phyloP scores from a whole-genome alignment of 495 filamentous ascomycete genomes.

The Penicillium manginii region DNA sequence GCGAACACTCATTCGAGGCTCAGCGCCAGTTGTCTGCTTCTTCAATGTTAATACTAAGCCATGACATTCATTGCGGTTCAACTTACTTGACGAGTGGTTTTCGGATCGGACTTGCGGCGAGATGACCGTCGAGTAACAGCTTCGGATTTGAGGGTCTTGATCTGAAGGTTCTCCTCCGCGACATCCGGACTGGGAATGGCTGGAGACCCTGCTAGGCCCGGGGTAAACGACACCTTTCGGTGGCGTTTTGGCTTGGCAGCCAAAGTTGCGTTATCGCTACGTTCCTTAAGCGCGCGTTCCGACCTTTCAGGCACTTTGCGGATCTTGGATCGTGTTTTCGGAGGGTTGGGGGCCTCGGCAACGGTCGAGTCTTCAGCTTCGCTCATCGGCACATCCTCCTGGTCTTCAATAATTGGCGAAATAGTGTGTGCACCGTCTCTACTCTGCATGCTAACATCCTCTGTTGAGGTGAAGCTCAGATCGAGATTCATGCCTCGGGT shows the following conservation, averaged over 20 bases:
- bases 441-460: slow-evolving; percentile 41
- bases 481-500: slow-evolving; percentile 74
- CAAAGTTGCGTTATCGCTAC: slow-evolving; percentile 43
- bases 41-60: slow-evolving; percentile 12
- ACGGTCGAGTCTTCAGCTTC: slow-evolving; percentile 33
- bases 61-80: background rate
- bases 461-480: slow-evolving; percentile 56
- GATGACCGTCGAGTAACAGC: slow-evolving; percentile 40
- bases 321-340: slow-evolving; percentile 23
- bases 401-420: slow-evolving; percentile 57
- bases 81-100: slow-evolving; percentile 40
- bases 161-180: slow-evolving; percentile 44
- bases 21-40: slow-evolving; percentile 24
- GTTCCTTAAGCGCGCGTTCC: slow-evolving; percentile 44
- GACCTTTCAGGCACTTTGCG: slow-evolving; percentile 32
- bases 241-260: slow-evolving; percentile 33
- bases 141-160: slow-evolving; percentile 41
- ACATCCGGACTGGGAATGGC: slow-evolving; percentile 27
- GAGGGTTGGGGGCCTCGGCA: slow-evolving; percentile 20
- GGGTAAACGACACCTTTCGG: slow-evolving; percentile 52
- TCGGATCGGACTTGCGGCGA: slow-evolving; percentile 37
- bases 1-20: slow-evolving; percentile 36
- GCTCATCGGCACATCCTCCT: slow-evolving; percentile 50
- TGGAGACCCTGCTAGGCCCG: slow-evolving; percentile 43
- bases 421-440: slow-evolving; percentile 45